These are phyloP conservation scores for Phalaenopsis equestris DNA, from an alignment of 106 monocot genomes.

Conservation along the genomic window DNA sequence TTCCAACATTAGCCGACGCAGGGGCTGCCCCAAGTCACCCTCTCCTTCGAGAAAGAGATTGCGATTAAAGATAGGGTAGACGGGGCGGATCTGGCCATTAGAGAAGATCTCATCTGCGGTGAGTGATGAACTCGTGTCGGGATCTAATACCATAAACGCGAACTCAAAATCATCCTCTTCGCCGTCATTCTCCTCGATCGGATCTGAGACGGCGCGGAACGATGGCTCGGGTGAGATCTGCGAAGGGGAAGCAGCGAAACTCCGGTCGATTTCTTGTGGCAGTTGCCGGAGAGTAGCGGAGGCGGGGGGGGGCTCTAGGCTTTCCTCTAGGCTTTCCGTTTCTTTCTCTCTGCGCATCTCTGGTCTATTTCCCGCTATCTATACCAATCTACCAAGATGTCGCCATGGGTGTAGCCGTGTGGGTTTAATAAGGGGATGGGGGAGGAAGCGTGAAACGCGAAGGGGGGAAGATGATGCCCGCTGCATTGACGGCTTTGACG, in stretches of 20 bases:
- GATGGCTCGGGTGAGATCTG: conserved; percentile 7
- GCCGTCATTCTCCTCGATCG: conserved; percentile 8
- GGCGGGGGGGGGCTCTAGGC: not conserved
- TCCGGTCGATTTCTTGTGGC: not conserved
- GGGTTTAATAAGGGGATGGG: not conserved
- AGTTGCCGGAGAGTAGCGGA: too few relatives aligned
- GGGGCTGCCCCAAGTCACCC: not conserved
- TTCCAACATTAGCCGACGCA: not conserved
- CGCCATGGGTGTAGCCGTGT: not conserved
- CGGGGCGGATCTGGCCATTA: conserved; percentile 6
- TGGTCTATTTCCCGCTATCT: not conserved
- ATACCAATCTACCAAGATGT: not conserved
- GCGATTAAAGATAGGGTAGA: conserved; percentile 9
- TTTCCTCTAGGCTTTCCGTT: too few relatives aligned
- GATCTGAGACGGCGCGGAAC: too few relatives aligned
- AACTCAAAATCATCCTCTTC: conserved; percentile 13
- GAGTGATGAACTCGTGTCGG: not conserved
- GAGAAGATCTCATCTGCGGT: conserved; percentile 7
- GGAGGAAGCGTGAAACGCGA: not conserved
- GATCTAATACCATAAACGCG: not conserved
- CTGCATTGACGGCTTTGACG: not conserved
- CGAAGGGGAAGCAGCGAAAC: conserved; percentile 4
- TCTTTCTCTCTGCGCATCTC: not conserved
- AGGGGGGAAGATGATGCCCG: not conserved
- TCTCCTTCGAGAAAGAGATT: conserved; percentile 6